A percentile compares a stretch with the other conserved stretches of the same genome.
Conservation (phyloP, 179 eudicot genomes). For the Spinacia oleracea region DNA sequence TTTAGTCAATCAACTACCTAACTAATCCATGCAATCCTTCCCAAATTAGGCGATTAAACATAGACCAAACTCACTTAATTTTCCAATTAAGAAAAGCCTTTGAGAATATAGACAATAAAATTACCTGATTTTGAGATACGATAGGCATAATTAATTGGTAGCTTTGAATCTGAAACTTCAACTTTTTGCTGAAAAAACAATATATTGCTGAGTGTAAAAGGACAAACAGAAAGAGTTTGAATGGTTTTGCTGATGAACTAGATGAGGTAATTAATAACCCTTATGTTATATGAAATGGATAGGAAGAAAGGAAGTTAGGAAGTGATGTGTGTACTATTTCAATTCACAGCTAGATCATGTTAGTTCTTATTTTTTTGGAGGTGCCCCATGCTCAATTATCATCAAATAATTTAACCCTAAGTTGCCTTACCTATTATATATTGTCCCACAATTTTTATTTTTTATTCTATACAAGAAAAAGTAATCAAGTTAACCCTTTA, state of each 20-base stretch:
- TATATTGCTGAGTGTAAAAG: not conserved
- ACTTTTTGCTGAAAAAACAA: not conserved
- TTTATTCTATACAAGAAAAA: too few species aligned
- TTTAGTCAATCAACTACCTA: too few species aligned
- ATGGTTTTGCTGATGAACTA: not conserved
- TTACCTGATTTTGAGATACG: not conserved
- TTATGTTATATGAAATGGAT: not conserved
- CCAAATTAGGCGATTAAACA: too few species aligned
- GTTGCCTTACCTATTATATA: not conserved
- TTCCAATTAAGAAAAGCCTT: too few species aligned
- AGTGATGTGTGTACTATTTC: not conserved
- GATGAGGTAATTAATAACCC: not conserved
- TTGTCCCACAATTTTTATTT: not conserved
- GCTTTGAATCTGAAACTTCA: not conserved
- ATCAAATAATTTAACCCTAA: slow-evolving; percentile 2
- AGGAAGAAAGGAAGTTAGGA: not conserved
- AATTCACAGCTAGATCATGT: not conserved
- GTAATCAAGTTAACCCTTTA: too few species aligned
- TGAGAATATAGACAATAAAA: too few species aligned
- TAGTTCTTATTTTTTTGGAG: not conserved
- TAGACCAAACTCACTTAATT: too few species aligned
- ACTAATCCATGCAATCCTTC: too few species aligned
- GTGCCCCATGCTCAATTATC: slow-evolving; percentile 14
- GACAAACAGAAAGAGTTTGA: slow-evolving; percentile 29
- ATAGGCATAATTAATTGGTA: not conserved